Evolutionary conservation across 331 rosid species (phyloP), one percentile per base, ranked within the genome.

Genomic region (Quercus phellos): DNA sequence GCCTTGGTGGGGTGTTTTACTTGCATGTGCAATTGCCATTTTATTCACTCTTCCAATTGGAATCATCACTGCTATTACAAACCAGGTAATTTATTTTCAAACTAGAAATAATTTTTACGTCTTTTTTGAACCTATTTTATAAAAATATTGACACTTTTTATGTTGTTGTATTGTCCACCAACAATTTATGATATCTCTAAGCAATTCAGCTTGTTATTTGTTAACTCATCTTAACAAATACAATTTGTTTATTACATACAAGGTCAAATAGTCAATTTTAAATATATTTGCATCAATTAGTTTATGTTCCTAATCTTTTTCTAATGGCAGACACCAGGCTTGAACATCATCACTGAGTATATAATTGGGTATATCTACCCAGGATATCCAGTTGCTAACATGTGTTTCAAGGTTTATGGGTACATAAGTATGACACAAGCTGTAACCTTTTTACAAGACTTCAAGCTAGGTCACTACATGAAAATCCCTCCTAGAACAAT

Each of bases 381-480:
- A 0, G 98, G 98, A 74, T 92, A 94, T 53, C 98, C 98, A 4
- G 97, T 94, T 1, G 98, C 98, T 1, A 94, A 90, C 85, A 90
- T 94, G 97, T 94, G 98, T 73, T 94, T 94, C 82, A 94, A 94
- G 86, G 97, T 92, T 4, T 92, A 94, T 51, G 98, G 98, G 3
- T 94, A 89, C 84, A 92, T 92, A 27, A 94, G 97, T 30, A 94
- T 92, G 98, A 74, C 88, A 1, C 98, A 94, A 54, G 97, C 98
- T 51, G 19, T 94, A 55, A 89, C 95, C 21, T 94, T 94, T 75
- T 79, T 92, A 76, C 93, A 92, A 88, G 98, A 94, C 81, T 92
- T 94, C 87, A 94, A 94, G 87, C 92, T 92, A 0, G 98, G 98
- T 5, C 98, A 92, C 84, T 94, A 94, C 89, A 94, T 94, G 98